A percentile compares a stretch with the other conserved stretches of the same genome.
Evolutionary conservation across 108 stramenopile genomes (phyloP).

Genomic region (Skeletonema marinoi): DNA sequence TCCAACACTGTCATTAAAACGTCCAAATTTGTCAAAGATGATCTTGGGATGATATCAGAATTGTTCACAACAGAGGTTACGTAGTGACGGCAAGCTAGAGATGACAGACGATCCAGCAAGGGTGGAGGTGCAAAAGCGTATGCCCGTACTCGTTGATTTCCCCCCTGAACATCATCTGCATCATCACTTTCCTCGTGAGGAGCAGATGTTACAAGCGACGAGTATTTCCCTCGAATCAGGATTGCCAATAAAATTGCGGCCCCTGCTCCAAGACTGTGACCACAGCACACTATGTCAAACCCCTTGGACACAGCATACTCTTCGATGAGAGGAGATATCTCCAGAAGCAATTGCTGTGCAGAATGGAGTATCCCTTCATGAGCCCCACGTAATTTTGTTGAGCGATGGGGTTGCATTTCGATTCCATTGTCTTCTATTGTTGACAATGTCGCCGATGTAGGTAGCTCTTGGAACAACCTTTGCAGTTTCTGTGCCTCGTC

Average conservation of each 20-base stretch:
- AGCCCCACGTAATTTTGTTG: slow-evolving; percentile 43
- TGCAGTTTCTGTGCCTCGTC: not conserved
- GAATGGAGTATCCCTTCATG: slow-evolving; percentile 52
- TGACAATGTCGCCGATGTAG: slow-evolving; percentile 5
- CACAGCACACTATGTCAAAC: slow-evolving; percentile 55
- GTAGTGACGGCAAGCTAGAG: slow-evolving; percentile 59
- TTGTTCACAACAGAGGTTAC: slow-evolving; percentile 68
- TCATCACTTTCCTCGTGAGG: not conserved
- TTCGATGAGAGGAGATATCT: slow-evolving; percentile 49
- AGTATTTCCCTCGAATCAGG: slow-evolving; percentile 59
- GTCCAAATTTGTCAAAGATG: slow-evolving; percentile 63
- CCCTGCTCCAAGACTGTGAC: slow-evolving; percentile 71
- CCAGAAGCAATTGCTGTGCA: slow-evolving; percentile 41
- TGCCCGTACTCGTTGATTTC: slow-evolving; percentile 44
- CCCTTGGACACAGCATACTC: slow-evolving; percentile 44
- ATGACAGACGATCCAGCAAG: slow-evolving; percentile 62
- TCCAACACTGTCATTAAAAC: slow-evolving; percentile 62
- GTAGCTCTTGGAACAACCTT: not conserved
- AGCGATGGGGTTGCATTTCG: slow-evolving; percentile 40
- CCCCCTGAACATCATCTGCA: not conserved
- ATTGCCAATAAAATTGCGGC: slow-evolving; percentile 56
- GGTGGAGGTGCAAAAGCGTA: slow-evolving; percentile 81
- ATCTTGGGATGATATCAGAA: slow-evolving; percentile 72
- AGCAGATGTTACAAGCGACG: slow-evolving; percentile 30
- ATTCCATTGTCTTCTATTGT: slow-evolving; percentile 30